These are phyloP conservation scores for Dichotomocladium elegans DNA, from an alignment of 371 early-diverging fungal genomes.

Conservation along the genomic window DNA sequence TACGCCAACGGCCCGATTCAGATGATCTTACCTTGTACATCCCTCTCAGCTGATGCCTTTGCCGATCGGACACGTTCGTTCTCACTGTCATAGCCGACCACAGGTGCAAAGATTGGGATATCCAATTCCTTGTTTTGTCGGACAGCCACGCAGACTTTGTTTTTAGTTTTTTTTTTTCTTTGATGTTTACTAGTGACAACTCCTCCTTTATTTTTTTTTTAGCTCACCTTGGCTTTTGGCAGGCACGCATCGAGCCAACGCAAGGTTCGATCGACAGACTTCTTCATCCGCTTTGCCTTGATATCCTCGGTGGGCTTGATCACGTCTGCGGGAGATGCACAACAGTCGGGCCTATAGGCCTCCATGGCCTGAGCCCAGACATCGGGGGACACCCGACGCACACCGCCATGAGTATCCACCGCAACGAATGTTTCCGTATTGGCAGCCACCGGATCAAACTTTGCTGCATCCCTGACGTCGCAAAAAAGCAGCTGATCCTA, in stretches of 20 bases:
- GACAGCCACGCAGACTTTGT: too few relatives aligned
- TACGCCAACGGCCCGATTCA: background rate
- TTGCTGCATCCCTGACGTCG: conserved; percentile 65
- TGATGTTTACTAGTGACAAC: too few relatives aligned
- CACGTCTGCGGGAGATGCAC: conserved; percentile 41
- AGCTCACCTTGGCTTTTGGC: conserved; percentile 22
- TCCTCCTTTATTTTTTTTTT: conserved; percentile 4
- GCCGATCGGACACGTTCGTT: conserved; percentile 62
- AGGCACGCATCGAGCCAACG: conserved; percentile 53
- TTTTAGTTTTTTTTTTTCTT: too few relatives aligned
- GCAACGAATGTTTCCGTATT: conserved; percentile 65
- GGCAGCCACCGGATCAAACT: conserved; percentile 36
- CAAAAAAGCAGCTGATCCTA: conserved; percentile 51
- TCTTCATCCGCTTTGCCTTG: conserved; percentile 56
- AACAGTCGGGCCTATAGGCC: conserved; percentile 53
- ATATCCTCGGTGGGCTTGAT: conserved; percentile 42
- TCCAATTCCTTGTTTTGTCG: conserved; percentile 7
- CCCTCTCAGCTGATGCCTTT: conserved; percentile 46
- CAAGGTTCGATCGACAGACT: conserved; percentile 64
- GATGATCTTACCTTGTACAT: conserved; percentile 47
- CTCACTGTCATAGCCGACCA: conserved; percentile 46
- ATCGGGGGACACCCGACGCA: conserved; percentile 53
- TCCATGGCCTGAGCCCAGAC: conserved; percentile 47
- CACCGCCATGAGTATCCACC: conserved; percentile 65
- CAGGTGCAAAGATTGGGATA: conserved; percentile 56